phyloP scores from a whole-genome alignment of 2,329 filamentous ascomycete genomes.

The Hypomyces perniciosus region DNA sequence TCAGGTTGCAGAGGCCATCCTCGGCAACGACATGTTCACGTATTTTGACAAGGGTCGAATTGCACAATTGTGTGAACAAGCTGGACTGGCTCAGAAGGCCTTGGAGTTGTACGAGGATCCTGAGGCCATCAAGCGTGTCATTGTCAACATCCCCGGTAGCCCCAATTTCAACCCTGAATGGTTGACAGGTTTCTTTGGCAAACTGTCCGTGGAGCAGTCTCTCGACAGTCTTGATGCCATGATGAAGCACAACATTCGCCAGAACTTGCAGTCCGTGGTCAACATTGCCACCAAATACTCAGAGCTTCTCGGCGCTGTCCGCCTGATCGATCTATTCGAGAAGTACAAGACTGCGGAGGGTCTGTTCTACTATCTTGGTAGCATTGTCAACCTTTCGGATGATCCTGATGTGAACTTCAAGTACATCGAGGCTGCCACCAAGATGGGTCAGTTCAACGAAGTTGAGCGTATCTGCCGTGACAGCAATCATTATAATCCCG shows the following conservation, averaged over 20 bases:
- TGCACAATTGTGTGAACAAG: constrained; percentile 86
- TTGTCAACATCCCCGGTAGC: constrained; percentile 73
- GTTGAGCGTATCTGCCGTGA: constrained; percentile 97
- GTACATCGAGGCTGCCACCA: constrained; percentile 95
- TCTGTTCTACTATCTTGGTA: constrained; percentile 96
- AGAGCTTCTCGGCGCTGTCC: constrained; percentile 81
- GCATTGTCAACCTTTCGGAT: constrained; percentile 94
- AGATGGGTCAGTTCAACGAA: constrained; percentile 88
- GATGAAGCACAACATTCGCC: constrained; percentile 93
- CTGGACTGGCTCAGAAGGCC: constrained; percentile 78
- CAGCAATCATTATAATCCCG: constrained; percentile 80
- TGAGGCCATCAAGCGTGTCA: constrained; percentile 80
- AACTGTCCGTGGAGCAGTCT: constrained; percentile 90
- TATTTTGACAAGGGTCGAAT: constrained; percentile 91
- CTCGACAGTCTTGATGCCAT: constrained; percentile 92
- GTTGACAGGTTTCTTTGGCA: constrained; percentile 87
- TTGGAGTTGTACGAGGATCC: constrained; percentile 94
- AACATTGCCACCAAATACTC: constrained; percentile 98
- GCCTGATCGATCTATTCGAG: constrained; percentile 88
- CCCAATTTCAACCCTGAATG: constrained; percentile 88
- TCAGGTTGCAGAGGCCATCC: constrained; percentile 94
- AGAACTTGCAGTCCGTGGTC: constrained; percentile 91
- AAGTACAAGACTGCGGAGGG: constrained; percentile 97
- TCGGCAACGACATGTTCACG: constrained; percentile 97
- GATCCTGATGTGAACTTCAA: constrained; percentile 97